Percentiles rank a stretch among this genome's conserved stretches.
phyloP scores from a whole-genome alignment of 1,139 yeast species.

The Nakaseomyces glabratus region DNA sequence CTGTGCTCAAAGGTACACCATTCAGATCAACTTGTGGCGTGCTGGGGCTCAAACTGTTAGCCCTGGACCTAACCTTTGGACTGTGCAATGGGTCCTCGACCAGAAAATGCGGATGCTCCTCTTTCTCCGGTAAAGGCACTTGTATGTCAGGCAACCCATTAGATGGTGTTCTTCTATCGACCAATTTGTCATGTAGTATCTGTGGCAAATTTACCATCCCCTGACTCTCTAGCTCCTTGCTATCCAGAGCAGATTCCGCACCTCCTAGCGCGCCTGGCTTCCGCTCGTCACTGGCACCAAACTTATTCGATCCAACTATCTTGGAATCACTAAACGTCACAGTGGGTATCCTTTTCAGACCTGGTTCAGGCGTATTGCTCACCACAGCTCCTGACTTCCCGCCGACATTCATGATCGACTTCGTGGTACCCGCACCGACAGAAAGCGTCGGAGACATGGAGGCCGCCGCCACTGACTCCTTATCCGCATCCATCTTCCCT shows the following conservation, averaged over 20 bases:
- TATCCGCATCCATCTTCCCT: no score
- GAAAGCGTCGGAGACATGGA: neutral
- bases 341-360: constrained; percentile 30
- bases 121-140: constrained; percentile 5
- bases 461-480: neutral
- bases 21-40: neutral
- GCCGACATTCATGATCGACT: constrained; percentile 30
- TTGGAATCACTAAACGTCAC: constrained; percentile 31
- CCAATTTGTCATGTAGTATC: no score
- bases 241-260: neutral
- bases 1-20: constrained; percentile 13
- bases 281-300: constrained; percentile 33
- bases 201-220: no score
- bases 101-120: constrained; percentile 72
- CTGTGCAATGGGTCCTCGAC: constrained; percentile 59
- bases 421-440: constrained; percentile 12
- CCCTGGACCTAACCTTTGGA: constrained; percentile 30
- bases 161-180: no score
- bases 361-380: constrained; percentile 30
- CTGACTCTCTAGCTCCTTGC: neutral
- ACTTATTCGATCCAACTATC: constrained; percentile 14
- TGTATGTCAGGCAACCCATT: neutral
- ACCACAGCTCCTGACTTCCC: constrained; percentile 32
- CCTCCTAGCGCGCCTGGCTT: constrained; percentile 27
- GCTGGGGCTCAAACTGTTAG: constrained; percentile 34